phyloP scores from a whole-genome alignment of 108 stramenopile species.

The Pinguiococcus pyrenoidosus region DNA sequence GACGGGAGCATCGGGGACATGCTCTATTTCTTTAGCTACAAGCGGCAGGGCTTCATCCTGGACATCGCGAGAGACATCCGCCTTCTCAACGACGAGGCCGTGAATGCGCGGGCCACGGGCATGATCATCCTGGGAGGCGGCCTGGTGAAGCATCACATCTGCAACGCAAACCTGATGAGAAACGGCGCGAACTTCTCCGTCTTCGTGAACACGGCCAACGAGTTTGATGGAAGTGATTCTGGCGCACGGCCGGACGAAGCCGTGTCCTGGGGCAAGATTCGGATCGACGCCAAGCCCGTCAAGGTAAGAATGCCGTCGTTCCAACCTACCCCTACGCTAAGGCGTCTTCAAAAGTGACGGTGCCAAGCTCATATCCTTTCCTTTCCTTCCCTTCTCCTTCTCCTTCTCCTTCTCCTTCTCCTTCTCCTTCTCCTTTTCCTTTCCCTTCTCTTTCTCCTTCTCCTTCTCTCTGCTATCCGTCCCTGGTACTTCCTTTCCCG shows the following conservation, averaged over 20 bases:
- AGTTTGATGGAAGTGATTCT: slow-evolving; percentile 94
- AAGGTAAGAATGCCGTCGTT: slow-evolving; percentile 39
- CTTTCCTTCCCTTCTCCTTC: background rate
- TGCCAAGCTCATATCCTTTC: background rate
- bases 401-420: background rate
- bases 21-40: slow-evolving; percentile 98
- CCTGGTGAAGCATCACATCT: slow-evolving; percentile 94
- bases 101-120: slow-evolving; percentile 76
- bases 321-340: too few species aligned
- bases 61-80: slow-evolving; percentile 92
- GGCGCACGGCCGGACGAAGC: slow-evolving; percentile 96
- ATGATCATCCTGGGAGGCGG: slow-evolving; percentile 97
- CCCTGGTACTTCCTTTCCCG: background rate
- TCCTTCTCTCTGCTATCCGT: background rate
- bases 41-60: slow-evolving; percentile 73
- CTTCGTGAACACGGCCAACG: slow-evolving; percentile 77
- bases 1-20: slow-evolving; percentile 98
- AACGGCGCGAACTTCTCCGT: slow-evolving; percentile 99
- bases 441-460: background rate
- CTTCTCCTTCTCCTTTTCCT: background rate
- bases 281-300: slow-evolving; percentile 76
- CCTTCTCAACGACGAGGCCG: slow-evolving; percentile 79
- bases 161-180: slow-evolving; percentile 98
- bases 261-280: slow-evolving; percentile 95
- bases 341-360: too few species aligned